phyloP scores from a whole-genome alignment of 768 basidiomycete species.

The Suillus occidentalis region DNA sequence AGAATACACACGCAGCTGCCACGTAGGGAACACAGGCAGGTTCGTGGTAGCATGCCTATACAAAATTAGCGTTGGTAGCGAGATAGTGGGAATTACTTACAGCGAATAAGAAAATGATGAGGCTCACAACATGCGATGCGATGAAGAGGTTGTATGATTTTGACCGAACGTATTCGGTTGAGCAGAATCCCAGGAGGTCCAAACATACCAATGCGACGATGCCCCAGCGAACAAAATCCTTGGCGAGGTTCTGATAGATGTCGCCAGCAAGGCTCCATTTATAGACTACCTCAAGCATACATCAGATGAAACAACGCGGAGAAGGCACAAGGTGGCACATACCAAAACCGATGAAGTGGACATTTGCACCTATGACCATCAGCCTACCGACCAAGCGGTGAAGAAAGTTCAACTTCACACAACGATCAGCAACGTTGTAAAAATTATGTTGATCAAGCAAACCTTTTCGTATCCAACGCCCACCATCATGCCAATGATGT shows the following conservation, averaged over 20 bases:
- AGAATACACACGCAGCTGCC: conserved; percentile 38
- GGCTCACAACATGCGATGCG: conserved; percentile 42
- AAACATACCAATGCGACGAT: conserved; percentile 37
- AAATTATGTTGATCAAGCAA: conserved; percentile 8
- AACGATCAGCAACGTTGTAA: background rate
- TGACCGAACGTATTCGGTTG: conserved; percentile 41
- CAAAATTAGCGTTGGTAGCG: conserved; percentile 2
- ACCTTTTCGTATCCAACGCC: conserved; percentile 52
- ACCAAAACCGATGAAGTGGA: conserved; percentile 45
- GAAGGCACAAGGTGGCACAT: conserved; percentile 12
- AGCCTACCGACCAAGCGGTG: conserved; percentile 54
- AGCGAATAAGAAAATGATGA: conserved; percentile 39
- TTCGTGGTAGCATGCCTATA: conserved; percentile 28
- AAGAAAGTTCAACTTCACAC: conserved; percentile 47
- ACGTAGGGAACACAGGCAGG: conserved; percentile 40
- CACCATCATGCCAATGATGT: conserved; percentile 38
- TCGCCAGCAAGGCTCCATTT: conserved; percentile 25
- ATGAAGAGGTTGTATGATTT: conserved; percentile 46
- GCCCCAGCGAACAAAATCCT: conserved; percentile 28
- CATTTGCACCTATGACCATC: conserved; percentile 39
- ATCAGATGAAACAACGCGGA: background rate
- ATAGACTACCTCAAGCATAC: conserved; percentile 23
- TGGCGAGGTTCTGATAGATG: conserved; percentile 12
- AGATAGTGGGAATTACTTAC: conserved; percentile 22
- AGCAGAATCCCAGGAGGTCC: conserved; percentile 38